Conservation (phyloP, 495 filamentous ascomycete species). For the Penicillium herquei region DNA sequence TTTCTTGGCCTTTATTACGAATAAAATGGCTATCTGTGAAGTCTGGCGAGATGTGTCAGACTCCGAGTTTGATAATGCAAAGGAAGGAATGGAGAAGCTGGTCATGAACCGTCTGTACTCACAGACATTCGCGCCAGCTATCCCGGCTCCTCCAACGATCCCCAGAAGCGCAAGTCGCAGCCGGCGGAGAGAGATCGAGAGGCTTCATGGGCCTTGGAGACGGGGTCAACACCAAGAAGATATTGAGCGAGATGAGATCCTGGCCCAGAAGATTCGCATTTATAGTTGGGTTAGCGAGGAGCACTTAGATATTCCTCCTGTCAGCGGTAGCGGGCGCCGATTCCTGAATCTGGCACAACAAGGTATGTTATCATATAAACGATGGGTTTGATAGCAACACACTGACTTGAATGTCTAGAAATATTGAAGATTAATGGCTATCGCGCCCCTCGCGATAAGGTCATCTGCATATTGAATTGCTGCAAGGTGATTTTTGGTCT, state of each 20-base stretch:
- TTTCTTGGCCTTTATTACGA: constrained; percentile 95
- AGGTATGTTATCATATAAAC: constrained; percentile 47
- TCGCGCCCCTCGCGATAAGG: constrained; percentile 92
- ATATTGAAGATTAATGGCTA: constrained; percentile 94
- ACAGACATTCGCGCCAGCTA: constrained; percentile 94
- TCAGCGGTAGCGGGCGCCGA: constrained; percentile 76
- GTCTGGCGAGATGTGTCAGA: constrained; percentile 96
- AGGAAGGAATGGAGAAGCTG: constrained; percentile 99
- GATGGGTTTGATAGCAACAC: not conserved
- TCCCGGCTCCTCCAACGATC: constrained; percentile 75
- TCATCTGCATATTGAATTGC: constrained; percentile 97
- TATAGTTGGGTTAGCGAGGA: constrained; percentile 94
- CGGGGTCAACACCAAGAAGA: constrained; percentile 97
- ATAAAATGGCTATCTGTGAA: constrained; percentile 98
- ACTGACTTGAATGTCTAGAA: constrained; percentile 48
- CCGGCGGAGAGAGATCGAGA: constrained; percentile 65
- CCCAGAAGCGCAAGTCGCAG: constrained; percentile 60
- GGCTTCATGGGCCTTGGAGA: constrained; percentile 74
- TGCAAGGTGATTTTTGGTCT: constrained; percentile 99
- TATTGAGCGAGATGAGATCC: constrained; percentile 90
- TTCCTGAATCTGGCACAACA: constrained; percentile 89
- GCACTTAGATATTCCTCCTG: constrained; percentile 90
- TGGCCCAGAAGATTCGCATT: constrained; percentile 93
- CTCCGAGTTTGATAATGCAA: constrained; percentile 95
- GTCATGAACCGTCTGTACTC: constrained; percentile 98